Percentiles rank a stretch among this genome's conserved stretches.
Evolutionary conservation across 805 yeast genomes (phyloP).

Genomic region (Vanderwaltozyma tropicalis): DNA sequence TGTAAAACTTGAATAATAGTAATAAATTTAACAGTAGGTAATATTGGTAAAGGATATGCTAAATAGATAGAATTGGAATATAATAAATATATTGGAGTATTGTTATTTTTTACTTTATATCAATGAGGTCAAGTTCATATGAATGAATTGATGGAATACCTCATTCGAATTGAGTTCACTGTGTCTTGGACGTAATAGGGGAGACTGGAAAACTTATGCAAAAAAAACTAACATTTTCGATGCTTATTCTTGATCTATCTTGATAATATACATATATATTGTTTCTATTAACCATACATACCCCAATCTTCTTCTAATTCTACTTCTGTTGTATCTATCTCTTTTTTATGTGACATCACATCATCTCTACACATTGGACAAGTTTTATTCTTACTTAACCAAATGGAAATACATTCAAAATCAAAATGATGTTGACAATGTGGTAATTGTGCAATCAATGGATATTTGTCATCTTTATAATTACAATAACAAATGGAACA

Average conservation of each 20-base stretch:
- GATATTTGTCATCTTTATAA: conserved; percentile 63
- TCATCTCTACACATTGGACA: conserved; percentile 85
- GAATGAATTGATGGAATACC: no score
- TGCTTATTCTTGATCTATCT: neutral
- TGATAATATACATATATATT: neutral
- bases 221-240: no score
- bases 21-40: no score
- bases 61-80: no score
- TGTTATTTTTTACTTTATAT: no score
- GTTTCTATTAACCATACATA: conserved; percentile 49
- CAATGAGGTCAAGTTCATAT: no score
- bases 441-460: conserved; percentile 65
- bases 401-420: conserved; percentile 81
- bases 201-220: no score
- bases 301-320: conserved; percentile 68
- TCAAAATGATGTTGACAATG: conserved; percentile 79
- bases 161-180: no score
- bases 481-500: conserved; percentile 81
- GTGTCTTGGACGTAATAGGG: no score
- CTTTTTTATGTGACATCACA: conserved; percentile 39
- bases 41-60: no score
- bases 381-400: conserved; percentile 65
- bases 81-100: no score
- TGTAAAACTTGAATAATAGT: no score
- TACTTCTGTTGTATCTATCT: conserved; percentile 38